Evolutionary conservation across 345 rosid species (phyloP).

Genomic region (Xanthoceras sorbifolium): DNA sequence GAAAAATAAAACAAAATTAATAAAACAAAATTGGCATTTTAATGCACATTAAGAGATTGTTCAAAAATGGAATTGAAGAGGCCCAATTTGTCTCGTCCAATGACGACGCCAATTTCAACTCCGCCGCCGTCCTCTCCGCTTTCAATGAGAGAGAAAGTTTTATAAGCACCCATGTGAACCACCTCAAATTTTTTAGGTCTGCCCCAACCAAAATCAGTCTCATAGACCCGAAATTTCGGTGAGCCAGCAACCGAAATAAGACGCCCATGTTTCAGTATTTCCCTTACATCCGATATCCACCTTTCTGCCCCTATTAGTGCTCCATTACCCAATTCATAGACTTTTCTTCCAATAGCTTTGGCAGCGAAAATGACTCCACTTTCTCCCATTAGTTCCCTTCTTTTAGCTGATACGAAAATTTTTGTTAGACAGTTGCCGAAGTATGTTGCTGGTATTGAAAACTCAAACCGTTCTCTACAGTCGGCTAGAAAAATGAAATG

Average conservation of each 20-base stretch:
- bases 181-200: slow-evolving; percentile 28
- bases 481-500: slow-evolving; percentile 24
- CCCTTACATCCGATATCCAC: slow-evolving; percentile 18
- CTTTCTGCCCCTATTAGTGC: slow-evolving; percentile 26
- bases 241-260: slow-evolving; percentile 31
- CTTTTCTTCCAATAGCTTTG: slow-evolving; percentile 25
- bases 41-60: neutral
- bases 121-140: slow-evolving; percentile 25
- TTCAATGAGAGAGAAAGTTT: slow-evolving; percentile 16
- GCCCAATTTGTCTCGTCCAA: slow-evolving; percentile 19
- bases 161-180: slow-evolving; percentile 19
- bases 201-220: slow-evolving; percentile 33
- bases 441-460: slow-evolving; percentile 33
- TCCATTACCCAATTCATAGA: slow-evolving; percentile 24
- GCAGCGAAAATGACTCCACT: slow-evolving; percentile 34
- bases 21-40: too few species aligned
- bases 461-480: slow-evolving; percentile 31
- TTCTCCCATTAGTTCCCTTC: slow-evolving; percentile 29
- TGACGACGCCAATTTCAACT: slow-evolving; percentile 35
- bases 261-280: slow-evolving; percentile 20
- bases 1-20: too few species aligned
- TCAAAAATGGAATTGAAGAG: slow-evolving; percentile 8
- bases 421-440: slow-evolving; percentile 47
- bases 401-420: slow-evolving; percentile 24
- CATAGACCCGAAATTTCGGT: slow-evolving; percentile 28